Base-by-base conservation (phyloP, 495 filamentous ascomycete species). In the Diplogelasinospora grovesii region DNA sequence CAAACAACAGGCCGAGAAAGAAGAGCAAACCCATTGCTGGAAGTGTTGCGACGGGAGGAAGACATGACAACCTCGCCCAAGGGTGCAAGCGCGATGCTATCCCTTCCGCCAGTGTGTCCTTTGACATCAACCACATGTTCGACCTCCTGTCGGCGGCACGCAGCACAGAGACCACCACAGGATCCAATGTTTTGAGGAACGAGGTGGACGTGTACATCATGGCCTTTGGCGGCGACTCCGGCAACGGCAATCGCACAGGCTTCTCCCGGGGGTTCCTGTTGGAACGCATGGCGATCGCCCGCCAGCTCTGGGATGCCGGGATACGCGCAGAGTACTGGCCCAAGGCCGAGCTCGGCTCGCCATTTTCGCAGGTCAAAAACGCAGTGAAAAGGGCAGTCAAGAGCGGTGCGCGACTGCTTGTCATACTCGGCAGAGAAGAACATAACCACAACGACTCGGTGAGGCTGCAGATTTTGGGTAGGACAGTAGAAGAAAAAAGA, bases 101-200 rank as follows among this genome's bases (percentile, higher is more conserved):
- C 25, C 90, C 90, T 19, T 95, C 90, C 56, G 86, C 95, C 6
- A 89, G 90, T 45, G 84, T 96, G 46, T 94, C 87, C 8, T 95
- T 96, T 59, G 90, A 90, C 38, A 85, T 95, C 13, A 89, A 96
- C 63, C 82, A 89, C 36, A 96, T 97, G 51, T 95, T 94, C 66
- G 85, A 82, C 33, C 85, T 96, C 62, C 86, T 78, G 22, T 86
- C 89, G 63, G 77, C 82, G 7, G 75, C 78, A n/a, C 71, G 82
- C 57, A 77, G 74, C 49, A 70, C 71, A 33, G 74, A 83, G 49
- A 71, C 76, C 48, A 56, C 43, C 37, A n/a, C n/a, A n/a, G n/a
- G n/a, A n/a, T n/a, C n/a, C n/a, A n/a, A n/a, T n/a, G n/a, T n/a
- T n/a, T 55, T 27, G 24, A 37, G 35, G 18, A 29, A 55, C 35